These are phyloP conservation scores for Neonectria sp. DNA, from an alignment of 2,329 filamentous ascomycete species.

Conservation along the genomic window DNA sequence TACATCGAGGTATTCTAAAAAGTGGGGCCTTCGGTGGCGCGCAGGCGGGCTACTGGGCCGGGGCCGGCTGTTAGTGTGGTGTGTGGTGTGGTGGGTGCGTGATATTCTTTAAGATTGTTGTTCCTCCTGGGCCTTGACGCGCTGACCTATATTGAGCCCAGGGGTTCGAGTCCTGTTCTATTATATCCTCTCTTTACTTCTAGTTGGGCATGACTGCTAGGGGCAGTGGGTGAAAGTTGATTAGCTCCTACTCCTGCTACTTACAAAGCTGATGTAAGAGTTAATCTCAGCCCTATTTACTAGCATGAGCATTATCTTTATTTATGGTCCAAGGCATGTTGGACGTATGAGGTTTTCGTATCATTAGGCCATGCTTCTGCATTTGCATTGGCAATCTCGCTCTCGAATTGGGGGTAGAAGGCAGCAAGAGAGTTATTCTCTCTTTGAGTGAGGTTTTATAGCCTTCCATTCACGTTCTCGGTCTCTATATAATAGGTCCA, in stretches of 20 bases:
- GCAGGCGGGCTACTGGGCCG: no score
- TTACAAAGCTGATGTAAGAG: slow-evolving; percentile 5
- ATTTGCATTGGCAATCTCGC: slow-evolving; percentile 12
- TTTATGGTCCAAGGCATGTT: slow-evolving; percentile 6
- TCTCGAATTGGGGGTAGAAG: slow-evolving; percentile 9
- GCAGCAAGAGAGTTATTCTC: slow-evolving; percentile 3
- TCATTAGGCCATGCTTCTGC: slow-evolving; percentile 5
- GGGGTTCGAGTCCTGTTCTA: background rate
- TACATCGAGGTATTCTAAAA: no score
- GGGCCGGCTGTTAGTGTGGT: no score
- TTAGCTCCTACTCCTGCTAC: background rate
- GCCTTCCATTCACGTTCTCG: no score
- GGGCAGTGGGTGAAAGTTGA: slow-evolving; percentile 1
- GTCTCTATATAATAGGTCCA: no score
- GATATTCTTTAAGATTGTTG: slow-evolving; percentile 1
- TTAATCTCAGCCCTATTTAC: slow-evolving; percentile 2
- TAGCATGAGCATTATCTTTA: slow-evolving; percentile 6
- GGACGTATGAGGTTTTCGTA: no score
- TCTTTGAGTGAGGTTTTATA: slow-evolving; percentile 3
- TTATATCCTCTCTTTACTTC: slow-evolving; percentile 2
- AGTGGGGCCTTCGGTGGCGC: no score
- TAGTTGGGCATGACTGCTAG: background rate
- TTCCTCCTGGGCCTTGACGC: slow-evolving; percentile 1
- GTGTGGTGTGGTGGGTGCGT: no score
- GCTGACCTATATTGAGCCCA: background rate